phyloP scores from a whole-genome alignment of 202 grass and related monocot species.

The Digitaria exilis region DNA sequence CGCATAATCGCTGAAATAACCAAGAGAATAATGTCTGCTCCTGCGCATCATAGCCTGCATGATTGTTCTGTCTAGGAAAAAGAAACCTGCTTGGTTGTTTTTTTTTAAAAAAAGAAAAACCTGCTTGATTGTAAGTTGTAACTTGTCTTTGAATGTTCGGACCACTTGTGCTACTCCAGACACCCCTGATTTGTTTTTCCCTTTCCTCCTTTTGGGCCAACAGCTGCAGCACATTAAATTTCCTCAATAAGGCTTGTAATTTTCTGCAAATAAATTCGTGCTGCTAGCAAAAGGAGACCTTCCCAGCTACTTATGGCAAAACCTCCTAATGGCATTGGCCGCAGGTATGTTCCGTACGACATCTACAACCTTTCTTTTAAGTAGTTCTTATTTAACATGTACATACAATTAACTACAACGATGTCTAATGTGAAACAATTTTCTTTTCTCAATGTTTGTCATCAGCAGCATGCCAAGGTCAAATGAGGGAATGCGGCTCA shows the following conservation, averaged over 20 bases:
- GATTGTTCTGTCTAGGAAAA: not conserved
- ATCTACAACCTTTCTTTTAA: not conserved
- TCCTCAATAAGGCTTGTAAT: not conserved
- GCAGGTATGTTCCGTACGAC: slow-evolving; percentile 28
- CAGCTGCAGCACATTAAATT: not conserved
- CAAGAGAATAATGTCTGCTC: not conserved
- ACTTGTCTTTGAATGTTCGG: not conserved
- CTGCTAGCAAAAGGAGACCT: not conserved
- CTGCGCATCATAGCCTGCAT: not conserved
- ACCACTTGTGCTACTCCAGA: not conserved
- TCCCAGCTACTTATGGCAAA: slow-evolving; percentile 40
- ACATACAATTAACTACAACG: not conserved
- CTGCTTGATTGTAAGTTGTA: no score
- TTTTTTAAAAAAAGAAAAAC: no score
- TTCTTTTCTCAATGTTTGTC: slow-evolving; percentile 18
- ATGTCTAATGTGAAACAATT: not conserved
- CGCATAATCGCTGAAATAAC: no score
- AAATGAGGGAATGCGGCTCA: slow-evolving; percentile 72
- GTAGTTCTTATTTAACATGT: not conserved
- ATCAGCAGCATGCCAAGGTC: slow-evolving; percentile 61
- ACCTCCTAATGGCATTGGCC: slow-evolving; percentile 29
- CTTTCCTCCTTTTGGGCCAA: not conserved
- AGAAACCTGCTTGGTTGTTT: not conserved
- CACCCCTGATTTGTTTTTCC: not conserved
- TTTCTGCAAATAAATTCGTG: not conserved